phyloP scores from a whole-genome alignment of 768 basidiomycete species.

The Suillus hirtellus region DNA sequence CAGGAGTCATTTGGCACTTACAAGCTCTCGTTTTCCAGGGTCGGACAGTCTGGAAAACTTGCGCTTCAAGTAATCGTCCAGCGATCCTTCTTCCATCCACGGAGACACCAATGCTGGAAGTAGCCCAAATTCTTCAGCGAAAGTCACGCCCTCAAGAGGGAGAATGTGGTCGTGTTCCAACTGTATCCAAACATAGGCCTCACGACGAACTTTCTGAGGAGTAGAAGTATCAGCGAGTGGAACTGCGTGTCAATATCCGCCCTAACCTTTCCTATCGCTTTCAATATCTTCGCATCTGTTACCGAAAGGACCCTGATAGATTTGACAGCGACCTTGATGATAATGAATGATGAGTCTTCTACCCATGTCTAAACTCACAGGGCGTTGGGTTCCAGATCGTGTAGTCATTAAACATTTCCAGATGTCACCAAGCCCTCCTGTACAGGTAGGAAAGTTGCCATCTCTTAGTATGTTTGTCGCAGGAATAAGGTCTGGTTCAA shows the following conservation, averaged over 20 bases:
- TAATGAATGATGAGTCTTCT: not conserved
- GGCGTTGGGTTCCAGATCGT: not conserved
- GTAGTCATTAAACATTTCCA: slow-evolving; percentile 11
- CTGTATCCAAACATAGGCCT: slow-evolving; percentile 34
- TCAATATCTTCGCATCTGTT: not conserved
- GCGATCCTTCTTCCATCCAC: slow-evolving; percentile 31
- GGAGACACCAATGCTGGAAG: slow-evolving; percentile 24
- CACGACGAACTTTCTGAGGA: slow-evolving; percentile 28
- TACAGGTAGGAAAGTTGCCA: not conserved
- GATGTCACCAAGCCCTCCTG: slow-evolving; percentile 9
- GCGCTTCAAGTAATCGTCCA: slow-evolving; percentile 15
- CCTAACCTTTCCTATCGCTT: slow-evolving; percentile 3
- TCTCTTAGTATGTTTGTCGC: not conserved
- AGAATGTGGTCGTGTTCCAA: slow-evolving; percentile 31
- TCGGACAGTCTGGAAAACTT: not conserved
- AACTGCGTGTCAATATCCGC: not conserved
- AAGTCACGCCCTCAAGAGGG: slow-evolving; percentile 27
- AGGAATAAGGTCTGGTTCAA: not conserved
- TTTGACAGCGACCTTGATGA: slow-evolving; percentile 13
- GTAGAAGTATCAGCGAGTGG: not conserved
- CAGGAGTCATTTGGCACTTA: not conserved
- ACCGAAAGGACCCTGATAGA: not conserved
- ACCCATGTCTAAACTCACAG: not conserved
- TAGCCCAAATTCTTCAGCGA: slow-evolving; percentile 16
- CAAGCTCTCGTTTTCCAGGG: not conserved